phyloP scores from a whole-genome alignment of 2,329 filamentous ascomycete genomes.

The Dendryphion nanum region DNA sequence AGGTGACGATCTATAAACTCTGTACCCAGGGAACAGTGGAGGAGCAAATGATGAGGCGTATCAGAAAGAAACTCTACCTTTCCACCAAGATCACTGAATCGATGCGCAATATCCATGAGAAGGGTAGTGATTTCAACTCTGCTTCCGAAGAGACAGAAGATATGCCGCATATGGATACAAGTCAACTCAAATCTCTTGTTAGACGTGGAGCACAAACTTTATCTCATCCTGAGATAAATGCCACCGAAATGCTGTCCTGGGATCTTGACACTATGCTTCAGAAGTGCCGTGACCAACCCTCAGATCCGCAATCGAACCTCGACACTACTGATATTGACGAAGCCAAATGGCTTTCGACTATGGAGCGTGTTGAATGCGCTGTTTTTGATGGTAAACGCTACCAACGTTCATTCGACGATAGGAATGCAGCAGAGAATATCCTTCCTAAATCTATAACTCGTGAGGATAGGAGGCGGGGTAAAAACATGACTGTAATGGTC shows the following conservation, averaged over 20 bases:
- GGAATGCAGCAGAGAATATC: conserved; percentile 32
- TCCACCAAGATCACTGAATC: conserved; percentile 60
- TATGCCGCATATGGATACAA: conserved; percentile 52
- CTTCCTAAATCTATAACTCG: conserved; percentile 42
- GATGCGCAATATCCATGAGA: conserved; percentile 54
- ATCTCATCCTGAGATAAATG: conserved; percentile 52
- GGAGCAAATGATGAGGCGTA: conserved; percentile 57
- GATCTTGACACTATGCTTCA: conserved; percentile 54
- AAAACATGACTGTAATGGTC: conserved; percentile 58
- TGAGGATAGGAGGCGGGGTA: conserved; percentile 53
- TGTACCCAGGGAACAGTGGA: conserved; percentile 58
- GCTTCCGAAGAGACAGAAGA: conserved; percentile 40
- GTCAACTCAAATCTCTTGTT: conserved; percentile 54
- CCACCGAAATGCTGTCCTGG: conserved; percentile 59
- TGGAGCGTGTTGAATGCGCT: conserved; percentile 57
- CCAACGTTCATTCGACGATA: conserved; percentile 36
- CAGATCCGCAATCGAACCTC: conserved; percentile 38
- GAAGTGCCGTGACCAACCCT: conserved; percentile 54
- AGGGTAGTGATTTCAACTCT: conserved; percentile 19
- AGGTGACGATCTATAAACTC: conserved; percentile 57
- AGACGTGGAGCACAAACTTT: conserved; percentile 56
- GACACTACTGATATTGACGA: conserved; percentile 49
- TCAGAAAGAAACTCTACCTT: conserved; percentile 62
- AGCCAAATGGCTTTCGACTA: conserved; percentile 54
- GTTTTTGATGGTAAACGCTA: conserved; percentile 58